phyloP scores from a whole-genome alignment of 139 green algal species.

The Chlorella sorokiniana region DNA sequence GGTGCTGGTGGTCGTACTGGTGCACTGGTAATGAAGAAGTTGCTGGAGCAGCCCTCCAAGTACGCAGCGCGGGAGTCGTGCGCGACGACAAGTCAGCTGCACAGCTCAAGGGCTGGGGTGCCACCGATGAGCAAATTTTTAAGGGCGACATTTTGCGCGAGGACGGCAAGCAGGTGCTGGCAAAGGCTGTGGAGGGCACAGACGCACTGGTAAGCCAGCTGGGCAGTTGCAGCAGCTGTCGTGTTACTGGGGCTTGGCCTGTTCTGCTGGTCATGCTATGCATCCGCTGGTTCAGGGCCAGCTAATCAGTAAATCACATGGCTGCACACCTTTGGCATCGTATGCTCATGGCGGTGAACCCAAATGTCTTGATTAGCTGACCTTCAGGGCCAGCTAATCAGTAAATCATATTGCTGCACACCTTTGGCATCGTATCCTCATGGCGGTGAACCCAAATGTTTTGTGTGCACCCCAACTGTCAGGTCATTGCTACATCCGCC shows the following conservation, averaged over 20 bases:
- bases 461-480: not conserved
- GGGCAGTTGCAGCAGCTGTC: not conserved
- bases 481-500: conserved; percentile 47
- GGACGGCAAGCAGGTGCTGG: conserved; percentile 24
- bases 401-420: too few relatives aligned
- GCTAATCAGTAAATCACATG: too few relatives aligned
- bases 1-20: conserved; percentile 76
- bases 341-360: too few relatives aligned
- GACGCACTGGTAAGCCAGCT: conserved; percentile 31
- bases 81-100: conserved; percentile 49
- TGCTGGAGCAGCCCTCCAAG: conserved; percentile 46
- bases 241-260: not conserved
- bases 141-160: conserved; percentile 46
- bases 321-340: too few relatives aligned
- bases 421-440: too few relatives aligned
- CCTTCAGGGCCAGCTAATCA: too few relatives aligned
- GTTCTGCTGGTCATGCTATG: not conserved
- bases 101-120: conserved; percentile 30
- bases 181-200: conserved; percentile 30
- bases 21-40: conserved; percentile 70
- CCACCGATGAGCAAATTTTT: conserved; percentile 40
- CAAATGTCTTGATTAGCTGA: not conserved
- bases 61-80: conserved; percentile 61
- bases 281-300: too few relatives aligned
- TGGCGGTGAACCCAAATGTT: not conserved